These are phyloP conservation scores for Myriosclerotinia curreyana DNA, from an alignment of 2,329 filamentous ascomycete genomes.

Conservation along the genomic window DNA sequence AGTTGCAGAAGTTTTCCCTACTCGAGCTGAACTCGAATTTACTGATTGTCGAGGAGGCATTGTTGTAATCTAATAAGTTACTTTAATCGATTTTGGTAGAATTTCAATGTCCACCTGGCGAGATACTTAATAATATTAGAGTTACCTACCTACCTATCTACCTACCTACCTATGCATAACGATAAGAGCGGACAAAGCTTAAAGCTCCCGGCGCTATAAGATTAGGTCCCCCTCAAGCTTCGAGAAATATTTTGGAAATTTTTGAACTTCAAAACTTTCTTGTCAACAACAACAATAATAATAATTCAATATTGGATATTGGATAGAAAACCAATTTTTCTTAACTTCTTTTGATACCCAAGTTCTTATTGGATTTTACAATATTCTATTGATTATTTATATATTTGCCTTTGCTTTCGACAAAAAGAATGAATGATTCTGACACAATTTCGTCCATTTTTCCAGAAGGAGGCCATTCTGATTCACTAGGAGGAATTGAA, in stretches of 20 bases:
- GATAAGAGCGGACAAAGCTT: not conserved
- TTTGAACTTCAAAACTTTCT: slow-evolving; percentile 14
- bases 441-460: not conserved
- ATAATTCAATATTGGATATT: slow-evolving; percentile 4
- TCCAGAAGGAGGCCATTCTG: not conserved
- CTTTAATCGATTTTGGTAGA: not conserved
- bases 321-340: not conserved
- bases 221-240: slow-evolving; percentile 4
- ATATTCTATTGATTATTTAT: not conserved
- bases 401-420: not conserved
- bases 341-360: not conserved
- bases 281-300: not conserved
- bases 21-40: not conserved
- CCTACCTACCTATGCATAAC: not conserved
- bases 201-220: slow-evolving; percentile 7
- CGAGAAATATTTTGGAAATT: slow-evolving; percentile 17
- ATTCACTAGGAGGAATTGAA: not conserved
- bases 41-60: slow-evolving; percentile 12
- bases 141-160: too few species aligned
- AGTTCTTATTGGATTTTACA: not conserved
- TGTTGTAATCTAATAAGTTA: too few species aligned
- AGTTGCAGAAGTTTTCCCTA: slow-evolving; percentile 21
- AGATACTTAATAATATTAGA: not conserved
- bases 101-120: not conserved
- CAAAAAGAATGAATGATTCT: slow-evolving; percentile 9